Percentiles rank a stretch among this genome's conserved stretches.
Evolutionary conservation across 2,329 filamentous ascomycete species (phyloP).

Genomic region (Apiospora rasikravindrae): DNA sequence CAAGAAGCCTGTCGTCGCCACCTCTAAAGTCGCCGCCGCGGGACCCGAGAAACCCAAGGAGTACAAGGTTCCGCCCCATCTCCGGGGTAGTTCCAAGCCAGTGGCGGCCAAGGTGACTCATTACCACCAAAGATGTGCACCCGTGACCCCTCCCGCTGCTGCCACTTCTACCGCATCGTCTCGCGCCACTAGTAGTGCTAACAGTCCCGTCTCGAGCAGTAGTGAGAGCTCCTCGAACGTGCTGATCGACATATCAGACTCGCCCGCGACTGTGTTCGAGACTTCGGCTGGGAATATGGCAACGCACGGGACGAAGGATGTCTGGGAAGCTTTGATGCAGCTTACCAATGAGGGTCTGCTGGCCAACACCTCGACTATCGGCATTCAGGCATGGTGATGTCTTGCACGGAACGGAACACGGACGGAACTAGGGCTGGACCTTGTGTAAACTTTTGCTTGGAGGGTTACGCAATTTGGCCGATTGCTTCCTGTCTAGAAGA

Average conservation of each 20-base stretch:
- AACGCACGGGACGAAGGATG: neutral
- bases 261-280: neutral
- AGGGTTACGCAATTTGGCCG: neutral
- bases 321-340: conserved; percentile 3
- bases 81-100: neutral
- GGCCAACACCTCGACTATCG: neutral
- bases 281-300: neutral
- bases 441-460: neutral
- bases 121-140: neutral
- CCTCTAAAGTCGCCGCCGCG: neutral
- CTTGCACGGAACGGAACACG: neutral
- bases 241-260: neutral
- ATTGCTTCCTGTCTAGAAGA: neutral
- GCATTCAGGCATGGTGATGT: neutral
- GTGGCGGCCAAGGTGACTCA: neutral
- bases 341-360: neutral
- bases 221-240: neutral
- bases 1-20: neutral
- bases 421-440: too few species aligned
- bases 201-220: neutral
- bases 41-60: neutral
- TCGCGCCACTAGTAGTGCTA: neutral
- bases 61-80: neutral
- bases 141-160: neutral
- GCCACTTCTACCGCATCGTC: neutral